A percentile compares a stretch with the other conserved stretches of the same genome.
These are phyloP conservation scores for Trypanosoma platydactyli DNA, from an alignment of 208 protist genomes.

Conservation along the genomic window DNA sequence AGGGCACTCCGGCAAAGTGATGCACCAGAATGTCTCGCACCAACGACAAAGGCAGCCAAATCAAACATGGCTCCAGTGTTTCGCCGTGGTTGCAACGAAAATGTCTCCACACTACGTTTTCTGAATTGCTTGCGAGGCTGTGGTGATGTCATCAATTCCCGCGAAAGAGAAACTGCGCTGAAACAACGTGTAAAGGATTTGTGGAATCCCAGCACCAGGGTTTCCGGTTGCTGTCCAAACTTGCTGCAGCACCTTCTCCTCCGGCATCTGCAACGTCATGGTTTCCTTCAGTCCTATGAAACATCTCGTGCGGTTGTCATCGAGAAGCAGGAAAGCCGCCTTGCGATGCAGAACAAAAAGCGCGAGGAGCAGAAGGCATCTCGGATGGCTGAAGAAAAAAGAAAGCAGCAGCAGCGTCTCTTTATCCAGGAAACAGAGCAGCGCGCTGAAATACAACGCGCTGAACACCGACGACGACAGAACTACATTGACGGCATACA, in stretches of 20 bases:
- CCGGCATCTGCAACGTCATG: constrained; percentile 12
- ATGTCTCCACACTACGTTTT: constrained; percentile 26
- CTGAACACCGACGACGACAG: constrained; percentile 2
- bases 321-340: constrained; percentile 1
- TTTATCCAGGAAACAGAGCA: constrained; percentile 6
- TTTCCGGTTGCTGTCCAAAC: not conserved
- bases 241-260: constrained; percentile 12
- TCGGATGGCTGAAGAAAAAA: not conserved
- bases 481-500: not conserved
- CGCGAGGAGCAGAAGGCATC: not conserved
- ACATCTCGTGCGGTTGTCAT: not conserved
- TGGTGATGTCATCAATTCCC: not conserved
- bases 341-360: not conserved
- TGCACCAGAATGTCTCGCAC: constrained; percentile 9
- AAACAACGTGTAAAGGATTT: not conserved
- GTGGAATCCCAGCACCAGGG: constrained; percentile 24
- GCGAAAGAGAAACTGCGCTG: not conserved
- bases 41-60: constrained; percentile 8
- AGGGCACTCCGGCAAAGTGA: constrained; percentile 37
- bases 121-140: constrained; percentile 12
- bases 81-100: constrained; percentile 48
- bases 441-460: not conserved
- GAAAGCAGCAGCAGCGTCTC: too few relatives aligned
- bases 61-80: constrained; percentile 40
- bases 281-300: constrained; percentile 21